phyloP scores from a whole-genome alignment of 2,329 filamentous ascomycete species.

The Penicillium sclerotigenum region DNA sequence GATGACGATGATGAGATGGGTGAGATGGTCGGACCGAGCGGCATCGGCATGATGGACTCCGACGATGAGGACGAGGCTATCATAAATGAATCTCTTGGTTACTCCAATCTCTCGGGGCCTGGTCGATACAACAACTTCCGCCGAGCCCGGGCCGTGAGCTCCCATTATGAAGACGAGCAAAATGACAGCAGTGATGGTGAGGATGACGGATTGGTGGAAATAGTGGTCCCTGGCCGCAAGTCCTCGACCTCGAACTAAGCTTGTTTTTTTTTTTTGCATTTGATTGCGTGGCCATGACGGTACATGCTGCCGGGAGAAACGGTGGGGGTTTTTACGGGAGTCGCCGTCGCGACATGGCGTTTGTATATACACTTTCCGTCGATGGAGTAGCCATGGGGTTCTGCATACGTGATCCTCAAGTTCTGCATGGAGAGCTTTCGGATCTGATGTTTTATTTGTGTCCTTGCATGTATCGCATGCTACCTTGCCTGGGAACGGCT shows the following conservation, averaged over 20 bases:
- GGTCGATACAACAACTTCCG: constrained; percentile 44
- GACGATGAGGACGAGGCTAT: constrained; percentile 53
- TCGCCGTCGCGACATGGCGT: constrained; percentile 9
- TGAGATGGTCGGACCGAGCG: constrained; percentile 47
- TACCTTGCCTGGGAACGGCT: constrained; percentile 7
- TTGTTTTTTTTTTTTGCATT: constrained; percentile 3
- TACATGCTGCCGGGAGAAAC: neutral
- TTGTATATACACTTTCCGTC: constrained; percentile 26
- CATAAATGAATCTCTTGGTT: constrained; percentile 64
- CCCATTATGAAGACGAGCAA: constrained; percentile 41
- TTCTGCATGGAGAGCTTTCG: constrained; percentile 9
- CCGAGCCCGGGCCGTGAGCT: constrained; percentile 29
- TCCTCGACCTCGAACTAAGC: constrained; percentile 25
- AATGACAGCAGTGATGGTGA: constrained; percentile 45
- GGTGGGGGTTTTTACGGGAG: neutral
- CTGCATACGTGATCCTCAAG: constrained; percentile 14
- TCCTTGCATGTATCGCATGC: constrained; percentile 14
- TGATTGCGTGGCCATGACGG: neutral
- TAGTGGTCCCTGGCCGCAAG: constrained; percentile 43
- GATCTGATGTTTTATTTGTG: constrained; percentile 12
- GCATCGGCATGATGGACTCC: constrained; percentile 49
- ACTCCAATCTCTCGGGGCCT: constrained; percentile 61
- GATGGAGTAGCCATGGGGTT: constrained; percentile 13
- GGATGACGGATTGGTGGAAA: constrained; percentile 46
- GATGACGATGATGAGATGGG: constrained; percentile 50